Base-by-base conservation (phyloP, 1,139 yeast species). In the Sugiyamaella pinicola region DNA sequence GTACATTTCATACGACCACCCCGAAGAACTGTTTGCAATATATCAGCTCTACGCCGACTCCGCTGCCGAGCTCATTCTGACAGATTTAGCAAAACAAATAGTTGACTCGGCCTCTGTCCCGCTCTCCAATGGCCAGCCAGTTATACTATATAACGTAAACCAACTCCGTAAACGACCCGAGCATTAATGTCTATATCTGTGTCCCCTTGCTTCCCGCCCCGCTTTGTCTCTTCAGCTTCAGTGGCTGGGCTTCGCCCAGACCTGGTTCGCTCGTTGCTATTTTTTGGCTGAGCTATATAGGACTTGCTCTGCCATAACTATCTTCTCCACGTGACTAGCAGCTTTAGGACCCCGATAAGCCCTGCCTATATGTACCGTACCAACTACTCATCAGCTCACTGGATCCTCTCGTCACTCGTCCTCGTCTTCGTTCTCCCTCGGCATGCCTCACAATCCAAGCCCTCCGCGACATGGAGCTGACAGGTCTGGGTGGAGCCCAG, bases 151-250 rank as follows among this genome's bases (percentile, higher is more conserved):
- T 68, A 77, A 78, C 50, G 76, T 82, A 35, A 78, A 80, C 55
- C 77, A 82, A 42, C 75, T 89, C 61, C 83, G 96, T 65, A 89
- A 89, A 72, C 83, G 95, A 69, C 86, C 95, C 58, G 96, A 88
- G 66, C 89, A 86, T 64, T 80, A 64, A 29, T 18, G 4, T 13
- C 19, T 31, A 9, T 19, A 31, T 42, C 29, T n/a, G n/a, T n/a
- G n/a, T n/a, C n/a, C n/a, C n/a, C n/a, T n/a, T n/a, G n/a, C n/a
- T n/a, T n/a, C n/a, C n/a, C n/a, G n/a, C n/a, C n/a, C n/a, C n/a
- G n/a, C n/a, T n/a, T 28, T 26, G 12, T 26, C 9, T 26, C 31
- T 26, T 7, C n/a, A 26, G 31, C 9, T 26, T 26, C 41, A 21
- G 31, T 38, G 28, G 38, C 47, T 17, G 31, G 47, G 47, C 48